Conservation (phyloP, 2,329 filamentous ascomycete genomes). For the Aquanectria penicillioides region DNA sequence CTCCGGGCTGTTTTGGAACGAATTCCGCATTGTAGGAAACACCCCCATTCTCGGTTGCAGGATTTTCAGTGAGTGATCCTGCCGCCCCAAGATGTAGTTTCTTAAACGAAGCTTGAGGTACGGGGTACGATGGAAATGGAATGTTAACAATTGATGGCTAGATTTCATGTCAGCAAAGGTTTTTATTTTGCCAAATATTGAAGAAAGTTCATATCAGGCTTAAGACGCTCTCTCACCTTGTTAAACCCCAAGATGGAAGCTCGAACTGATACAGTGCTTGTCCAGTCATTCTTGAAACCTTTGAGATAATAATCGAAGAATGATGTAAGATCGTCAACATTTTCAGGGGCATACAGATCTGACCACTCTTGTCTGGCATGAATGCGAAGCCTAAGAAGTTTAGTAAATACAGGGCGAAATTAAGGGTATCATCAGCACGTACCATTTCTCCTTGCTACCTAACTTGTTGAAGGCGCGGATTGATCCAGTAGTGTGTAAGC, state of each 20-base stretch:
- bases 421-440: too few relatives aligned
- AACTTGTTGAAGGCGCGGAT: not conserved
- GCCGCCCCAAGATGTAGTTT: not conserved
- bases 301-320: conserved; percentile 7
- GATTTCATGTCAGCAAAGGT: too few relatives aligned
- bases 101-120: not conserved
- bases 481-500: not conserved
- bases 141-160: not conserved
- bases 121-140: not conserved
- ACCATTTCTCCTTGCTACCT: not conserved
- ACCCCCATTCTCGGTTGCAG: not conserved
- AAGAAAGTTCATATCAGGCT: too few relatives aligned
- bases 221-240: too few relatives aligned
- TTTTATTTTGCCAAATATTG: too few relatives aligned
- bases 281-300: not conserved
- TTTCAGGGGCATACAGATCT: not conserved
- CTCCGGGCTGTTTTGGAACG: not conserved
- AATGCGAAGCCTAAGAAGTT: not conserved
- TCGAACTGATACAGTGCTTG: not conserved
- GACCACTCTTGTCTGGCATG: conserved; percentile 5
- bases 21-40: conserved; percentile 1
- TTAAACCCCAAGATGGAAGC: not conserved
- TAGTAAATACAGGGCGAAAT: not conserved
- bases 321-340: not conserved
- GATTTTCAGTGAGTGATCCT: not conserved